Base-by-base conservation (phyloP, 75 land plant species). In the Cunninghamia lanceolata region DNA sequence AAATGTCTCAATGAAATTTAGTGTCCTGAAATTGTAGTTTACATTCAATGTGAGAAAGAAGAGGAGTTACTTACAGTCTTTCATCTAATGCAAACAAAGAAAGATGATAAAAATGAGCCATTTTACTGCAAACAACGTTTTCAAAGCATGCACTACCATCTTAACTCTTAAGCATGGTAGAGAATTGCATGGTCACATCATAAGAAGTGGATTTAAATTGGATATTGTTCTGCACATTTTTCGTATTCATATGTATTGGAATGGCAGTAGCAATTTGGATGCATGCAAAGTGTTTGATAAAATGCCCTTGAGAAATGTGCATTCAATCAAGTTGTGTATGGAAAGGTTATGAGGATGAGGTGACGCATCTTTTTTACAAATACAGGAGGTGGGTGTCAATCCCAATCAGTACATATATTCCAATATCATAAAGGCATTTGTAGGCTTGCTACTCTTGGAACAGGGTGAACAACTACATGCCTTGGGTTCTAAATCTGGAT, bases 11-110 rank as follows among this genome's bases (percentile, higher is more conserved):
- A 0, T 88, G 90, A 81, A 91, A 92, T 88, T 53, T 91, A 39
- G 92, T 92, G 63, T 92, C 93, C 50, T 94, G 95, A 93, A 92
- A 89, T 94, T 86, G 80, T 87, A 50, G 92, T 90, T 6, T 96
- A 96, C 83, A 94, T 93, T 16, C 92, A 90, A 63, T 89, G 88
- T 86, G 92, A 90, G 45, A 59, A 83, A 16, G 91, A 89, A 78
- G 73, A 79, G 46, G 93, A 96, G 84, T 94, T 96, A 34, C 42
- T 91, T 59, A 85, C 88, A 46, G 89, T 96, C 35, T 87, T 84
- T 34, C 36, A 38, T 7, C 25, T 21, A 36, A 70, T 87, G 85
- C 86, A 66, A 47, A 53, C 0, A n/a, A n/a, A n/a, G n/a, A 7
- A 5, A 36, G 30, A 14, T 21, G 21, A 21, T 78, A 14, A 50